These are phyloP conservation scores for Ceratobasidium sp. DNA, from an alignment of 1,284 basidiomycete genomes.

Conservation along the genomic window DNA sequence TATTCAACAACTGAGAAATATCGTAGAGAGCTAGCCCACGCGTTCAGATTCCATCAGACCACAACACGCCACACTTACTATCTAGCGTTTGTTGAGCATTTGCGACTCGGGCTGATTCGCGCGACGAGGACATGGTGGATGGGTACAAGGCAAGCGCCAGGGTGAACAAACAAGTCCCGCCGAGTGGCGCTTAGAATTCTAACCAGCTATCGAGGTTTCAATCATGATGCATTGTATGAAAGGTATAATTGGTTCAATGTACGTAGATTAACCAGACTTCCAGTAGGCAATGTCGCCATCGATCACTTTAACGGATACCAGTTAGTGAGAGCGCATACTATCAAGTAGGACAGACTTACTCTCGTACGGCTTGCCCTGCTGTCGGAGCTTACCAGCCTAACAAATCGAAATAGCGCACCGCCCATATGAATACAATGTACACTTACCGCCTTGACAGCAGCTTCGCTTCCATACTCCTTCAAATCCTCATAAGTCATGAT, in stretches of 20 bases:
- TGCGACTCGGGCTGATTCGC: conserved; percentile 54
- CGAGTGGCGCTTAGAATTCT: neutral
- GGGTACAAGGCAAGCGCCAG: neutral
- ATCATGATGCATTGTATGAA: neutral
- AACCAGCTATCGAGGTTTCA: neutral
- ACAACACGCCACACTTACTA: conserved; percentile 58
- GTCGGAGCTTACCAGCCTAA: conserved; percentile 88
- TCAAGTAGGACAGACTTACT: conserved; percentile 57
- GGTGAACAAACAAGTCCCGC: conserved; percentile 3
- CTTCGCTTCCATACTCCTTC: conserved; percentile 89
- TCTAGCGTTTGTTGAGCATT: conserved; percentile 81
- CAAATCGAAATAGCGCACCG: neutral
- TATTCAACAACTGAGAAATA: conserved; percentile 82
- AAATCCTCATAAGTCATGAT: conserved; percentile 95
- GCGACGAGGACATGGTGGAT: conserved; percentile 24
- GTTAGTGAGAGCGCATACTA: conserved; percentile 21
- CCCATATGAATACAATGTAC: neutral
- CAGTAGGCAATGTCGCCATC: conserved; percentile 87
- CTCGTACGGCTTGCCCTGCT: conserved; percentile 97
- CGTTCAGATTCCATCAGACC: neutral
- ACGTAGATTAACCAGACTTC: conserved; percentile 62
- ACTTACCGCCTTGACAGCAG: conserved; percentile 80
- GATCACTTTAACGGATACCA: conserved; percentile 59
- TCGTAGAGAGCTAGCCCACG: conserved; percentile 59
- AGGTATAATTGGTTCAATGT: neutral